Conservation (phyloP, 2,329 filamentous ascomycete species). For the Camillea tinctor region DNA sequence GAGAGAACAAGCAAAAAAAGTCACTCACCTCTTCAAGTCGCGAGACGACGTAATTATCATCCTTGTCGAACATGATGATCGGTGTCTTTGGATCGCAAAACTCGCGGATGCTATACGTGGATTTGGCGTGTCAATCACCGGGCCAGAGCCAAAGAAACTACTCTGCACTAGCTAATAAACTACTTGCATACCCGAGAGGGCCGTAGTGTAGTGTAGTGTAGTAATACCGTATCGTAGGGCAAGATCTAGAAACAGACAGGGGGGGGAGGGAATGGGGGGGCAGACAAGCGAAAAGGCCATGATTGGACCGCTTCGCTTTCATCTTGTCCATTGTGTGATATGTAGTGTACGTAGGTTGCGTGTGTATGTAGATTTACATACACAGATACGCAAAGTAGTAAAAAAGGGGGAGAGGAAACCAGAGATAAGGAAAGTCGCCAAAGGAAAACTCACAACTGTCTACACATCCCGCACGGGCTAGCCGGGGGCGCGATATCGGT, state of each 20-base stretch:
- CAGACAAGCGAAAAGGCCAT: not conserved
- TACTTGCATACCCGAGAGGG: too few species aligned
- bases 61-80: constrained; percentile 89
- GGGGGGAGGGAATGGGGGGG: not conserved
- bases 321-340: too few species aligned
- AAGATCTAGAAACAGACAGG: not conserved
- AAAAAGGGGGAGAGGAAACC: too few species aligned
- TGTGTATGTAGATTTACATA: too few species aligned
- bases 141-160: too few species aligned
- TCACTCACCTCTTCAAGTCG: constrained; percentile 63
- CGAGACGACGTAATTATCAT: constrained; percentile 69
- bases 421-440: too few species aligned
- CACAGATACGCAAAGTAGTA: too few species aligned
- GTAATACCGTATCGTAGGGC: too few species aligned
- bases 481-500: constrained; percentile 71
- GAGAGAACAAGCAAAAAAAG: not conserved
- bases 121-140: too few species aligned
- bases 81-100: constrained; percentile 69
- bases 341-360: not conserved
- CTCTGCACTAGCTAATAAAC: not conserved
- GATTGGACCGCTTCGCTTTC: not conserved
- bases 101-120: constrained; percentile 66
- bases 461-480: constrained; percentile 92
- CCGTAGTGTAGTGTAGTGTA: too few species aligned
- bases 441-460: constrained; percentile 88